Conservation (phyloP, 139 green algal genomes). For the Coelastrella sp. region DNA sequence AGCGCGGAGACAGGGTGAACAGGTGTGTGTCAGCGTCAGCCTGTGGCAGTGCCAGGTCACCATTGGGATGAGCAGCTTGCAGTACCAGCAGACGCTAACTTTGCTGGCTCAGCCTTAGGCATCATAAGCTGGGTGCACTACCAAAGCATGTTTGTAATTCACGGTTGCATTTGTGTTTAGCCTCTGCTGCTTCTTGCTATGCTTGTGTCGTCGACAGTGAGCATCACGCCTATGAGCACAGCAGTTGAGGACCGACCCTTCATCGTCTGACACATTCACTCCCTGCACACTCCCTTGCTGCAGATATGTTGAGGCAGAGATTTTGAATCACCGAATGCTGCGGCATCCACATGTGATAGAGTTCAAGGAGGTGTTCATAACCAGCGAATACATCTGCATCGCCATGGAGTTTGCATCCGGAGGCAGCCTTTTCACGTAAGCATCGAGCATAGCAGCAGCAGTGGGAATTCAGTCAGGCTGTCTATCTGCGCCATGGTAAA, state of each 20-base stretch:
- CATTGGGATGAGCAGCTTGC: background rate
- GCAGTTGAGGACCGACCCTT: background rate
- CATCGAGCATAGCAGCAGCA: conserved; percentile 11
- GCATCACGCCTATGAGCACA: background rate
- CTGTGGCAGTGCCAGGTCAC: background rate
- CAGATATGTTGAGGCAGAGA: conserved; percentile 94
- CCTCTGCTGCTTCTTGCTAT: too few species aligned
- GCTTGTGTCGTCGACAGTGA: too few species aligned
- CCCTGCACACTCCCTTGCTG: background rate
- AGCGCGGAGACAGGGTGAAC: conserved; percentile 64
- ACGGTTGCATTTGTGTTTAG: too few species aligned
- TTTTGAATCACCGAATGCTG: conserved; percentile 94
- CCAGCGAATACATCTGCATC: conserved; percentile 73
- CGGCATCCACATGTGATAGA: conserved; percentile 96
- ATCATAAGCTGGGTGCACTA: too few species aligned
- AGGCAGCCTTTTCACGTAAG: conserved; percentile 60
- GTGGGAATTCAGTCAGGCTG: too few species aligned
- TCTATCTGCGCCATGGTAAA: too few species aligned
- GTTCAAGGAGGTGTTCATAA: conserved; percentile 96
- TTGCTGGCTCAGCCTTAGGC: too few species aligned
- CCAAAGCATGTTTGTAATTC: too few species aligned
- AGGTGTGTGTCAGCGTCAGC: conserved; percentile 15
- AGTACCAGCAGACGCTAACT: too few species aligned
- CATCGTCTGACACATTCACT: too few species aligned
- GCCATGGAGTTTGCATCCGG: conserved; percentile 65